phyloP scores from a whole-genome alignment of 768 basidiomycete species.

The Cystobasidium tubakii region DNA sequence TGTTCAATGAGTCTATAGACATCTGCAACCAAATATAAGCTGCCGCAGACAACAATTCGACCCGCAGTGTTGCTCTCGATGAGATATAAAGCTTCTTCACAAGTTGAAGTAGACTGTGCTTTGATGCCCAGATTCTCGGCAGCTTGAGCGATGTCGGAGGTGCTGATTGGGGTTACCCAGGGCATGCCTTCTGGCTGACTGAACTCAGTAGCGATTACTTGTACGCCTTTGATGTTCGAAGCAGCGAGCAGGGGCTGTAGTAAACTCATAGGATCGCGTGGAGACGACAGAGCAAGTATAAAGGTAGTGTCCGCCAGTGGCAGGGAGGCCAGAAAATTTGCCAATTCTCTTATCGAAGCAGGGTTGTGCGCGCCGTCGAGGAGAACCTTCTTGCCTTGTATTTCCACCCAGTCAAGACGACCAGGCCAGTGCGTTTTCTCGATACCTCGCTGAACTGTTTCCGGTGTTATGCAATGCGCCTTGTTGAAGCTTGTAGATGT shows the following conservation, averaged over 20 bases:
- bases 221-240: conserved; percentile 41
- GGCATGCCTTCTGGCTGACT: conserved; percentile 80
- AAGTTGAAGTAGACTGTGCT: neutral
- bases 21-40: conserved; percentile 90
- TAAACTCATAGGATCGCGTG: conserved; percentile 51
- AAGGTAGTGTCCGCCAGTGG: conserved; percentile 57
- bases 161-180: conserved; percentile 63
- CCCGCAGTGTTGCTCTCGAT: conserved; percentile 49
- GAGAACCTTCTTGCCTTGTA: conserved; percentile 54
- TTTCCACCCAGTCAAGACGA: conserved; percentile 61
- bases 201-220: conserved; percentile 61
- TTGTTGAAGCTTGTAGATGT: conserved; percentile 49
- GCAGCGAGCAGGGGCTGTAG: conserved; percentile 44
- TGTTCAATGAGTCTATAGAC: conserved; percentile 58
- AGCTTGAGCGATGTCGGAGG: conserved; percentile 14
- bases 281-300: conserved; percentile 74
- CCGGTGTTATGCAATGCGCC: conserved; percentile 52
- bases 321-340: conserved; percentile 58
- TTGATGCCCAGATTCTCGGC: neutral
- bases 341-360: conserved; percentile 65
- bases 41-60: conserved; percentile 68
- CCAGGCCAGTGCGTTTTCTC: conserved; percentile 67
- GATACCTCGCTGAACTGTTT: conserved; percentile 60
- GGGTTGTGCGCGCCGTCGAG: conserved; percentile 93
- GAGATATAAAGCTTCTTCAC: conserved; percentile 46